Conservation (phyloP, 2,329 filamentous ascomycete genomes). For the Ophiocordyceps camponoti-rufipedis region DNA sequence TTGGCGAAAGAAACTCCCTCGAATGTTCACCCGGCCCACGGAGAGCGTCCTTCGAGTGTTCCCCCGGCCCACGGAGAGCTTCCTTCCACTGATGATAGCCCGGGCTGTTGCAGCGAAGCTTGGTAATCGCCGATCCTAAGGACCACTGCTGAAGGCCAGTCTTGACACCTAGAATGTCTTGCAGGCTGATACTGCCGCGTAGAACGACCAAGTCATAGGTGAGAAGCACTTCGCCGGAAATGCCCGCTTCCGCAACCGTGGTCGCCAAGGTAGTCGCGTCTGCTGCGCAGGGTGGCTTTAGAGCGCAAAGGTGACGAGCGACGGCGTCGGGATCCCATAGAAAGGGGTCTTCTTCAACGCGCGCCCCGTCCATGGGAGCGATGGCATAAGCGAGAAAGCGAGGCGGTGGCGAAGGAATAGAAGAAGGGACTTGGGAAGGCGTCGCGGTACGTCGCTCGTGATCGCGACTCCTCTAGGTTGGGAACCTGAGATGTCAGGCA, state of each 20-base stretch:
- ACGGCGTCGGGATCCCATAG: conserved; percentile 54
- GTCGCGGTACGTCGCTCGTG: neutral
- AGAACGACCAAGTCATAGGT: conserved; percentile 27
- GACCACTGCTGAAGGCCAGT: conserved; percentile 36
- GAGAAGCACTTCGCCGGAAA: conserved; percentile 48
- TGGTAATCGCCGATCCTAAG: conserved; percentile 37
- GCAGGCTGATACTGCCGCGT: too few species aligned
- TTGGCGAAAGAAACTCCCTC: neutral
- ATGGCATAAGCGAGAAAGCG: neutral
- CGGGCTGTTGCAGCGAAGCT: conserved; percentile 32
- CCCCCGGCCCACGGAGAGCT: neutral
- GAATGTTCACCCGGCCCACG: neutral
- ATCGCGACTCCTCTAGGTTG: neutral
- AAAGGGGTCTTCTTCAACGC: conserved; percentile 44
- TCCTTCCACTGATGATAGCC: conserved; percentile 21
- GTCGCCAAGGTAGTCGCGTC: conserved; percentile 32
- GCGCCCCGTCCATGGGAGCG: conserved; percentile 9
- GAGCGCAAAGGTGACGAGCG: conserved; percentile 43
- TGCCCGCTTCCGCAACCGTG: conserved; percentile 38
- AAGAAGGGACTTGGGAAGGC: neutral
- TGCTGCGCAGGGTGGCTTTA: conserved; percentile 27
- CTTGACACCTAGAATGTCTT: conserved; percentile 25
- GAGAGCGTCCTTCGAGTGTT: neutral
- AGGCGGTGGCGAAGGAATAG: neutral
- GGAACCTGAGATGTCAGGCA: neutral